Base-by-base conservation (phyloP, 768 basidiomycete species). In the Piloderma croceum region DNA sequence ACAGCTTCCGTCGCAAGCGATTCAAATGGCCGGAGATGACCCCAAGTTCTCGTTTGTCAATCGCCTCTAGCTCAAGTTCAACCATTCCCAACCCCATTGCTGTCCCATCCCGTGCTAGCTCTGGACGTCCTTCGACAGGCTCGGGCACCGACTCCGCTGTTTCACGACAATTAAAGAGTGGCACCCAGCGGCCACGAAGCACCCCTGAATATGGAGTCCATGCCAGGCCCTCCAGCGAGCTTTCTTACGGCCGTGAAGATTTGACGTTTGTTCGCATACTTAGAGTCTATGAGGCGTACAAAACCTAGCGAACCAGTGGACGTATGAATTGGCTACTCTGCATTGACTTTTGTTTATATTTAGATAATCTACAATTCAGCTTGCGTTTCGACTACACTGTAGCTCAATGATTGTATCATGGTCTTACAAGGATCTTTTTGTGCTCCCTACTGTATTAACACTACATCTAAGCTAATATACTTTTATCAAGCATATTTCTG, bases 211-310 rank as follows among this genome's bases (percentile, higher is more conserved):
- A 34, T 23, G n/a, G 34, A 7, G 20, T 11, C 25, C 34, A 42
- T 12, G 15, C 7, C 21, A 17, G 34, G 10, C 37, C 46, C 31
- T 45, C 53, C 1, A 37, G 41, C 11, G 51, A 56, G 24, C 49
- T 59, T 29, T 52, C 59, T 29, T 60, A 52, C 34, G 48, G 59
- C 38, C 44, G 48, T 4, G 62, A 70, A 17, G 71, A 71, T 15
- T 59, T 77, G 31, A 65, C 68, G 6, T 69, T 77, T 36, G 58
- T 78, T 3, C 72, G 78, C 31, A 70, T 69, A 7, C 65, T 80
- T 39, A 67, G 66, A 27, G 69, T 80, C 6, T 79, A 69, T 49
- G 58, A 69, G 31, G 76, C 76, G 12, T 56, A 65, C 39, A 80
- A 79, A 52, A 42, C 48, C 3, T n/a, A n/a, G n/a, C n/a, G n/a